Percentiles rank a stretch among this genome's conserved stretches.
phyloP scores from a whole-genome alignment of 2,329 filamentous ascomycete genomes.

The Colletotrichum graminicola region DNA sequence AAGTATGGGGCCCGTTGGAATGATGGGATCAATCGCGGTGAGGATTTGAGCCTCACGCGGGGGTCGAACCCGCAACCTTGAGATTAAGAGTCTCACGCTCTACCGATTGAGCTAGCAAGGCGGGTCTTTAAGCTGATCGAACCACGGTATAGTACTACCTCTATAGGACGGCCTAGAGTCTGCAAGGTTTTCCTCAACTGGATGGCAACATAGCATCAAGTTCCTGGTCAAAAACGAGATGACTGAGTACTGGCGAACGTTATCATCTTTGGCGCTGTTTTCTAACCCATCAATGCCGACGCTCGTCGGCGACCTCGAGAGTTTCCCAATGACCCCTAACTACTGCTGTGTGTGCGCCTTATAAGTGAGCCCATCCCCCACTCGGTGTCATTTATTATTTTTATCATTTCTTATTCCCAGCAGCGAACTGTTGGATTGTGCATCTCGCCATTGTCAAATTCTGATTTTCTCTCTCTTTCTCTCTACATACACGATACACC shows the following conservation, averaged over 20 bases:
- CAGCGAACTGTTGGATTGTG: neutral
- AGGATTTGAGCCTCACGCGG: slow-evolving; percentile 44
- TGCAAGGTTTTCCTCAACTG: too few relatives aligned
- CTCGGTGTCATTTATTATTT: too few relatives aligned
- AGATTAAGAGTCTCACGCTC: slow-evolving; percentile 77
- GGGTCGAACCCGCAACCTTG: slow-evolving; percentile 43
- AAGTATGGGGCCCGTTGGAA: neutral
- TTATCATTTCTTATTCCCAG: neutral
- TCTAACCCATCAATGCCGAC: neutral
- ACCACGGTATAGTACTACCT: too few relatives aligned
- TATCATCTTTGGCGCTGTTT: neutral
- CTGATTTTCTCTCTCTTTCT: neutral
- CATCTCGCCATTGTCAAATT: neutral
- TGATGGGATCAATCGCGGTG: slow-evolving; percentile 15
- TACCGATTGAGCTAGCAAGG: slow-evolving; percentile 35
- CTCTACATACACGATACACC: neutral
- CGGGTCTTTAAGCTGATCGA: too few relatives aligned
- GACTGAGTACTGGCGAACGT: neutral
- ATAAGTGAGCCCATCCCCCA: neutral
- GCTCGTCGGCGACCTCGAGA: neutral
- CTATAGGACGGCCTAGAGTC: fast-evolving
- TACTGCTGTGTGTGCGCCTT: neutral
- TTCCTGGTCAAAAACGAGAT: neutral
- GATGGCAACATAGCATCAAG: neutral
- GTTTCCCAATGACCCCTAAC: too few relatives aligned